These are phyloP conservation scores for Cicer chorassanicum DNA, from an alignment of 306 rosid genomes.

Conservation along the genomic window DNA sequence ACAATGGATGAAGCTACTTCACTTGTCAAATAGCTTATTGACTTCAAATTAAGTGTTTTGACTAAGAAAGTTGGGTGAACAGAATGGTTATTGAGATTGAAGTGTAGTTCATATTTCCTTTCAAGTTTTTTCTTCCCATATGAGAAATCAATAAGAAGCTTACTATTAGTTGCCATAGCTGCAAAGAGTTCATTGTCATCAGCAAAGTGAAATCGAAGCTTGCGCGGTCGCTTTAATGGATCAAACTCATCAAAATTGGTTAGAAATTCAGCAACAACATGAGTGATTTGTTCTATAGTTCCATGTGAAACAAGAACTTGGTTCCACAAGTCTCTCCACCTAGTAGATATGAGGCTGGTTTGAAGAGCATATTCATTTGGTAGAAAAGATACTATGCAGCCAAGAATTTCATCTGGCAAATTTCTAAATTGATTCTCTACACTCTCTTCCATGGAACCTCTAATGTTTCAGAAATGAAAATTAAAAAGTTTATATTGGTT, in stretches of 20 bases:
- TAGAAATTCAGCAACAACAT: constrained; percentile 50
- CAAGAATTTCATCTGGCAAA: constrained; percentile 57
- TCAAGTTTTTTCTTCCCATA: constrained; percentile 33
- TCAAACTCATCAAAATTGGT: constrained; percentile 53
- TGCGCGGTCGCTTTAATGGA: constrained; percentile 63
- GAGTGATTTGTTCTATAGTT: constrained; percentile 42
- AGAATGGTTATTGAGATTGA: constrained; percentile 48
- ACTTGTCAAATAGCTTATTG: constrained; percentile 50
- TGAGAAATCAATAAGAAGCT: constrained; percentile 68
- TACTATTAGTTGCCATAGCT: constrained; percentile 56
- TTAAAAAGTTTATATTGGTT: background rate
- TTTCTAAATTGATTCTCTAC: constrained; percentile 31
- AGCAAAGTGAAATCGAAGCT: constrained; percentile 60
- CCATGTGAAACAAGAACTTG: constrained; percentile 53
- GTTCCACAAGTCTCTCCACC: constrained; percentile 82
- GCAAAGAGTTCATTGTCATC: constrained; percentile 52
- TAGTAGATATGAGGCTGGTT: constrained; percentile 65
- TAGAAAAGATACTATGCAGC: constrained; percentile 64
- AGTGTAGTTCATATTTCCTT: constrained; percentile 45
- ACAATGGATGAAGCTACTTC: constrained; percentile 60
- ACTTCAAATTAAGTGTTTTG: constrained; percentile 66
- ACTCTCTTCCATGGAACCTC: constrained; percentile 39
- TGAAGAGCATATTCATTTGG: constrained; percentile 67
- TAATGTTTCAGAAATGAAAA: constrained; percentile 9
- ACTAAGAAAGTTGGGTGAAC: constrained; percentile 54